Percentiles rank a stretch among this genome's conserved stretches.
Evolutionary conservation across 441 rosid genomes (phyloP).

Genomic region (Erodium trifolium): DNA sequence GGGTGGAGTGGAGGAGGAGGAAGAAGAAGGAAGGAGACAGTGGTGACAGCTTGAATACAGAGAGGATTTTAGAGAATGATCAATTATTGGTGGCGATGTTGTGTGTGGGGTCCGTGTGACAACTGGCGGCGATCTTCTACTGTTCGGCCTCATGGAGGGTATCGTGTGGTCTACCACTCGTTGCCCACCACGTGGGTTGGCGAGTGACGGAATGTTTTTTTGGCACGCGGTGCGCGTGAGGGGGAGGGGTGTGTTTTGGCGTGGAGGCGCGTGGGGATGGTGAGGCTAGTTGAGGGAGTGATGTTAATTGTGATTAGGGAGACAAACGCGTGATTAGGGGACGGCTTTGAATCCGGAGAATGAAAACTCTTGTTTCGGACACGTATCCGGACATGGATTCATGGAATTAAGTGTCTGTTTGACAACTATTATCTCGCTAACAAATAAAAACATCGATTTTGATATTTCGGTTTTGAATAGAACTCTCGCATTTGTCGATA

Average conservation of each 20-base stretch:
- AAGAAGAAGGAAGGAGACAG: constrained; percentile 22
- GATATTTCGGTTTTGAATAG: too few relatives aligned
- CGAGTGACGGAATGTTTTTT: too few relatives aligned
- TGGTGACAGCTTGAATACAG: constrained; percentile 67
- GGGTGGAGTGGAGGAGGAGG: constrained; percentile 1
- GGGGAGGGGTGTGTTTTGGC: too few relatives aligned
- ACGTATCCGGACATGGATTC: background rate
- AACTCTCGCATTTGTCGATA: too few relatives aligned
- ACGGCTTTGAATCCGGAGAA: background rate
- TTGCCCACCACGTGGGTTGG: too few relatives aligned
- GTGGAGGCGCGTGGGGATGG: background rate
- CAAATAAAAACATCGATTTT: too few relatives aligned
- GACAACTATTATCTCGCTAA: too few relatives aligned
- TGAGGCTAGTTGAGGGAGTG: too few relatives aligned
- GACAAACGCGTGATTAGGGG: background rate
- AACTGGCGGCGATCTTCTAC: background rate
- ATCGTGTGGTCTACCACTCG: background rate
- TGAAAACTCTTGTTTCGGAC: background rate
- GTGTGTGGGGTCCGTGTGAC: constrained; percentile 19
- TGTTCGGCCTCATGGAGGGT: background rate
- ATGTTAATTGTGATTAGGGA: too few relatives aligned
- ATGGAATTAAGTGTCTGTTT: too few relatives aligned
- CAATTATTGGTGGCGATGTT: constrained; percentile 44
- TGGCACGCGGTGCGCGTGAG: background rate
- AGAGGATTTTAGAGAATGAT: constrained; percentile 33